A percentile compares a stretch with the other conserved stretches of the same genome.
These are phyloP conservation scores for Podila epigama DNA, from an alignment of 192 early-diverging fungal species.

Conservation along the genomic window DNA sequence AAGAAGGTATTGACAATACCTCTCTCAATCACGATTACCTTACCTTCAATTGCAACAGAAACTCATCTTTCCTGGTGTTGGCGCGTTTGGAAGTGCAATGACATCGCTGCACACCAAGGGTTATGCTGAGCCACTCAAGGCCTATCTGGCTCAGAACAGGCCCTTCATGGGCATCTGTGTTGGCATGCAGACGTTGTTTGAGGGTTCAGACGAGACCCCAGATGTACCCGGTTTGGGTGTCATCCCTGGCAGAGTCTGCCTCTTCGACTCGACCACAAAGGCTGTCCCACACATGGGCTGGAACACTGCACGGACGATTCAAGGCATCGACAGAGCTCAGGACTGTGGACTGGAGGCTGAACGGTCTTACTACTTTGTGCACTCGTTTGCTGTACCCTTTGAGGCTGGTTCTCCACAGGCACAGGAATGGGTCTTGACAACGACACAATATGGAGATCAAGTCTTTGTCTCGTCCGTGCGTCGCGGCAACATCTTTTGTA, in stretches of 20 bases:
- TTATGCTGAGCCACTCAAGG: constrained; percentile 80
- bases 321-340: constrained; percentile 23
- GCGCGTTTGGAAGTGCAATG: constrained; percentile 96
- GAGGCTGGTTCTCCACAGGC: constrained; percentile 49
- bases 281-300: constrained; percentile 99
- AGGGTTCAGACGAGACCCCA: constrained; percentile 89
- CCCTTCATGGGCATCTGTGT: constrained; percentile 99
- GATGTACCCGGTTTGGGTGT: constrained; percentile 83
- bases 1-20: background rate
- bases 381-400: constrained; percentile 90
- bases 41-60: constrained; percentile 61
- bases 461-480: constrained; percentile 84
- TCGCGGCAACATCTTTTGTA: constrained; percentile 90
- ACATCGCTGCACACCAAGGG: constrained; percentile 73
- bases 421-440: constrained; percentile 77
- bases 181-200: constrained; percentile 95
- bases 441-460: constrained; percentile 91
- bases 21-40: background rate
- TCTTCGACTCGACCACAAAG: constrained; percentile 76
- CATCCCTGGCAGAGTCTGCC: constrained; percentile 72
- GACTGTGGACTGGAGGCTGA: constrained; percentile 33
- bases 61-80: constrained; percentile 99
- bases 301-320: constrained; percentile 73
- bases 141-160: constrained; percentile 83
- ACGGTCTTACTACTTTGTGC: constrained; percentile 94